Evolutionary conservation across 1,139 yeast genomes (phyloP).

Genomic region (Schwanniomyces etchellsii): DNA sequence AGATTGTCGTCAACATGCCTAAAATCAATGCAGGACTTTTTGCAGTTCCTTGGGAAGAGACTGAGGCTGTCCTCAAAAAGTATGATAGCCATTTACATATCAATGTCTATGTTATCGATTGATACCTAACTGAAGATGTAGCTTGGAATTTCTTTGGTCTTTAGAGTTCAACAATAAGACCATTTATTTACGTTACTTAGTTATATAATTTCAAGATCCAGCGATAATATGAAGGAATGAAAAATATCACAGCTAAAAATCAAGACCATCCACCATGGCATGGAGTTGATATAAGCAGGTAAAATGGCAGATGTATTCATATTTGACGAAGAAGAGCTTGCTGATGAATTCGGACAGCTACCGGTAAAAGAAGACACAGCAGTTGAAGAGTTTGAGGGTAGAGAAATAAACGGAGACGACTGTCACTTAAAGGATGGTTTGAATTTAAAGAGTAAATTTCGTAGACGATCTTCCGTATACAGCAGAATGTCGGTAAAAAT

Average conservation of each 20-base stretch:
- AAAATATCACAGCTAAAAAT: too few species aligned
- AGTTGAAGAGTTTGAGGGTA: too few species aligned
- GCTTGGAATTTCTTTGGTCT: constrained; percentile 3
- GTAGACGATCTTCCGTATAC: constrained; percentile 18
- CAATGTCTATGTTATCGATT: constrained; percentile 33
- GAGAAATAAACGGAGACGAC: too few species aligned
- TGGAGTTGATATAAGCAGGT: too few species aligned
- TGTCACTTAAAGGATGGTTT: too few species aligned
- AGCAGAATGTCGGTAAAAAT: constrained; percentile 17
- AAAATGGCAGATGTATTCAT: constrained; percentile 10
- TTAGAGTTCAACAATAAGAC: constrained; percentile 1
- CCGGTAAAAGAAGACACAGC: constrained; percentile 3
- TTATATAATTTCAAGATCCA: too few species aligned
- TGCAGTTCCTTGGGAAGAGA: constrained; percentile 70
- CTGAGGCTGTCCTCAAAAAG: constrained; percentile 44
- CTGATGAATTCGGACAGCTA: constrained; percentile 6
- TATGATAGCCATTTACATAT: constrained; percentile 20
- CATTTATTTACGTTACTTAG: too few species aligned
- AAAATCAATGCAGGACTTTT: constrained; percentile 77
- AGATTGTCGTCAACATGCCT: constrained; percentile 53
- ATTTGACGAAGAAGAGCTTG: constrained; percentile 18
- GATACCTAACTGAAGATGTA: background rate
- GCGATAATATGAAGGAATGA: too few species aligned
- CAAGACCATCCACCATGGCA: too few species aligned
- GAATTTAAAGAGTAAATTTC: background rate